Evolutionary conservation across 148 eudicot genomes (phyloP).

Genomic region (Camellia lanceoleosa): DNA sequence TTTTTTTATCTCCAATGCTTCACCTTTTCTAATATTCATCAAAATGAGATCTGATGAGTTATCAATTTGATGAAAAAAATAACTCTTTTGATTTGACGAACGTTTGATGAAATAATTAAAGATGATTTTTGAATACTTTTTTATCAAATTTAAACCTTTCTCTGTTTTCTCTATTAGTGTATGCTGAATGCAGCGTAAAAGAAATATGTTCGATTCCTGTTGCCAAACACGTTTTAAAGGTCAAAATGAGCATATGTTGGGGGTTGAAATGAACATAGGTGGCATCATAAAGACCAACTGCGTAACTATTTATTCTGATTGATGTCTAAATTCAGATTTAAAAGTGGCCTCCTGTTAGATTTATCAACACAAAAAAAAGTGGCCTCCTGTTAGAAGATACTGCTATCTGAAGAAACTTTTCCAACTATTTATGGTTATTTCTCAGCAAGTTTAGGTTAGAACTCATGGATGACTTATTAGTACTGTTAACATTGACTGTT

Average conservation of each 20-base stretch:
- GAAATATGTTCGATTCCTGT: background rate
- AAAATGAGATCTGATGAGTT: background rate
- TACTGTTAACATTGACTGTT: background rate
- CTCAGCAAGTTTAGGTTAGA: background rate
- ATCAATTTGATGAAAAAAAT: background rate
- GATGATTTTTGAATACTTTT: too few relatives aligned
- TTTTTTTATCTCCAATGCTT: background rate
- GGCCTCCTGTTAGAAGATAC: too few relatives aligned
- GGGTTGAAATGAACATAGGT: background rate
- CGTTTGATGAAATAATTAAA: background rate
- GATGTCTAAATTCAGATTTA: background rate
- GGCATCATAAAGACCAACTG: background rate
- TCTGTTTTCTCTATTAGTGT: background rate
- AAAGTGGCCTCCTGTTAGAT: too few relatives aligned
- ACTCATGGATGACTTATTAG: background rate
- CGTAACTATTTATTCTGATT: constrained; percentile 5
- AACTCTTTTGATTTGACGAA: background rate
- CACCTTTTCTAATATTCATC: background rate
- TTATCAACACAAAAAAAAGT: background rate
- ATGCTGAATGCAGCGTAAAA: background rate
- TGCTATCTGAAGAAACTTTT: constrained; percentile 9
- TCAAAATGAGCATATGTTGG: background rate
- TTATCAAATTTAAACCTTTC: background rate
- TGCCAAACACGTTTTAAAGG: background rate
- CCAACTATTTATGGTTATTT: background rate